Evolutionary conservation across 805 yeast genomes (phyloP), one percentile per base, ranked within the genome.

Genomic region (Nakazawaea wyomingensis): DNA sequence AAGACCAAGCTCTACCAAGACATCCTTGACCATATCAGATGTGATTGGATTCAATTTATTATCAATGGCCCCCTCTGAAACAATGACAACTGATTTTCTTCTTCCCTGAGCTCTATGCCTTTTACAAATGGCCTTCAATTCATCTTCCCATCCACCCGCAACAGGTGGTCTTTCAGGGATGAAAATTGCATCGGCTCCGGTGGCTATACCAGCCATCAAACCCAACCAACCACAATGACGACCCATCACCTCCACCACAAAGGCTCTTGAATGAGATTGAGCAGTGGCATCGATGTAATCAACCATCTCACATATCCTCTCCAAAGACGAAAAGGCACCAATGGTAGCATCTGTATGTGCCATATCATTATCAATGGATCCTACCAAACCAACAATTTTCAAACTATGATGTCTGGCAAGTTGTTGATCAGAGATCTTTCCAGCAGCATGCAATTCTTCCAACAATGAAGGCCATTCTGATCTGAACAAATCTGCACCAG

Each of bases 161-260:
- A 71, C 66, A 6, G 96, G 86, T 4, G 99, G 97, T 64, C 82
- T 80, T 68, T 93, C 99, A 27, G 99, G 99, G 51, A 93, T 85
- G 55, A 93, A 82, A 46, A 89, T 84, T 61, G 80, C 89, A 66
- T 93, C 99, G 3, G 99, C 98, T 55, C 93, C 85, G 22, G 97
- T 87, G 34, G 98, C 89, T 48, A 91, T 82, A 58, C 98, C 99
- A 4, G 99, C 95, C 93, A 89, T 90, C 53, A 93, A 70, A 2
- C 95, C 98, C 54, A 93, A 76, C 99, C 99, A 93, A 50, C 99
- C 99, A 72, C 99, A 93, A 64, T 93, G 97, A 60, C 99, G 80
- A 49, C 99, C 99, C 99, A 93, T 93, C 32, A 93, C 99, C 63
- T 93, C 99, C 47, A 93, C 85, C 34, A 93, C 96, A 62, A 93